These are phyloP conservation scores for Lentinula novae-zelandiae DNA, from an alignment of 1,284 basidiomycete species.

Conservation along the genomic window DNA sequence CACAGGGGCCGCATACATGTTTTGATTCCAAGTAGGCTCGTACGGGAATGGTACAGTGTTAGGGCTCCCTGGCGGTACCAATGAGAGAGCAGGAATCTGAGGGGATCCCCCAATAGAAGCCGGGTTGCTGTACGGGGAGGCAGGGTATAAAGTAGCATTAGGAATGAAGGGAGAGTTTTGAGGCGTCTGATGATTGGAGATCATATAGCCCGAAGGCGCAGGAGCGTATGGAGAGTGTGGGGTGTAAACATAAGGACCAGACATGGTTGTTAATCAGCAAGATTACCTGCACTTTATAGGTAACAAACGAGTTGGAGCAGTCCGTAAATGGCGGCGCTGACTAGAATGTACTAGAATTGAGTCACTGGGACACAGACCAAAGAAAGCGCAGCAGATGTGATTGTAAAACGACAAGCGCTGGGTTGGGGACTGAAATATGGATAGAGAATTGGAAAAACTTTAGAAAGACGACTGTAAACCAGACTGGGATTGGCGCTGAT, in stretches of 20 bases:
- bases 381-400: background rate
- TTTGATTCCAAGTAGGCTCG: background rate
- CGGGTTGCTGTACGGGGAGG: slow-evolving; percentile 17
- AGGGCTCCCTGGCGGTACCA: slow-evolving; percentile 13
- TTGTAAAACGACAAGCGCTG: background rate
- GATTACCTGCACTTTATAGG: background rate
- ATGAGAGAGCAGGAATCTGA: slow-evolving; percentile 24
- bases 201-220: slow-evolving; percentile 26
- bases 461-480: no score
- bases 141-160: slow-evolving; percentile 27
- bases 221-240: slow-evolving; percentile 24
- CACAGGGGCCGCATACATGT: background rate
- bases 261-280: slow-evolving; percentile 26
- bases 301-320: background rate
- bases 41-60: slow-evolving; percentile 4
- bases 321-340: background rate
- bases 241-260: slow-evolving; percentile 35
- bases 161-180: slow-evolving; percentile 38
- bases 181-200: slow-evolving; percentile 23
- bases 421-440: no score
- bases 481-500: no score
- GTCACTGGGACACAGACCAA: background rate
- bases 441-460: no score
- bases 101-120: slow-evolving; percentile 11
- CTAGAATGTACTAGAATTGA: background rate